Evolutionary conservation across 371 early-diverging fungal genomes (phyloP).

Genomic region (Mucor irregularis): DNA sequence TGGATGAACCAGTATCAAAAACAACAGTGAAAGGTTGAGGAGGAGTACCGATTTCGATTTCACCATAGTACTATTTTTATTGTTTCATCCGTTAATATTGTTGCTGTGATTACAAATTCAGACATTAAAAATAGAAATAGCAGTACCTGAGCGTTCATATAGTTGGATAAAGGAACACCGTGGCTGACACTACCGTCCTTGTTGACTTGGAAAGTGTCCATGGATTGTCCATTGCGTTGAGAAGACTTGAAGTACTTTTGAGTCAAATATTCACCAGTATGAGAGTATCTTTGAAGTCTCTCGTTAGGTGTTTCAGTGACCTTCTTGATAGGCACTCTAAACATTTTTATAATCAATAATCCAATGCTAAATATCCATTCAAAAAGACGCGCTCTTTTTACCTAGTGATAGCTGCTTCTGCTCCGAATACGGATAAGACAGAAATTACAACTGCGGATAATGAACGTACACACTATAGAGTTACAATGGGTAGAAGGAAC

Average conservation of each 20-base stretch:
- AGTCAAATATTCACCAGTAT: slow-evolving; percentile 61
- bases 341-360: no score
- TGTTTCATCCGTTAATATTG: no score
- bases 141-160: slow-evolving; percentile 91
- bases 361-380: no score
- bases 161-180: slow-evolving; percentile 87
- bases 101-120: background rate
- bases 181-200: slow-evolving; percentile 59
- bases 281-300: slow-evolving; percentile 59
- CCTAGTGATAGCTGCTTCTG: slow-evolving; percentile 38
- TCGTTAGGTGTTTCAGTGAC: slow-evolving; percentile 61
- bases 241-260: slow-evolving; percentile 74
- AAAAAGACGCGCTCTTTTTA: slow-evolving; percentile 7
- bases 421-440: slow-evolving; percentile 17
- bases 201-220: slow-evolving; percentile 46
- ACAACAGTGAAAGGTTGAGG: slow-evolving; percentile 89
- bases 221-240: slow-evolving; percentile 34
- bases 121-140: background rate
- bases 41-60: slow-evolving; percentile 83
- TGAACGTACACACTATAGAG: slow-evolving; percentile 88
- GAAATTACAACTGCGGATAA: slow-evolving; percentile 31
- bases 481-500: slow-evolving; percentile 90
- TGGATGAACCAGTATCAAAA: slow-evolving; percentile 93
- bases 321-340: slow-evolving; percentile 73
- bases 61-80: slow-evolving; percentile 91